Conservation (phyloP, 208 protist species). For the Leishmania turanica region DNA sequence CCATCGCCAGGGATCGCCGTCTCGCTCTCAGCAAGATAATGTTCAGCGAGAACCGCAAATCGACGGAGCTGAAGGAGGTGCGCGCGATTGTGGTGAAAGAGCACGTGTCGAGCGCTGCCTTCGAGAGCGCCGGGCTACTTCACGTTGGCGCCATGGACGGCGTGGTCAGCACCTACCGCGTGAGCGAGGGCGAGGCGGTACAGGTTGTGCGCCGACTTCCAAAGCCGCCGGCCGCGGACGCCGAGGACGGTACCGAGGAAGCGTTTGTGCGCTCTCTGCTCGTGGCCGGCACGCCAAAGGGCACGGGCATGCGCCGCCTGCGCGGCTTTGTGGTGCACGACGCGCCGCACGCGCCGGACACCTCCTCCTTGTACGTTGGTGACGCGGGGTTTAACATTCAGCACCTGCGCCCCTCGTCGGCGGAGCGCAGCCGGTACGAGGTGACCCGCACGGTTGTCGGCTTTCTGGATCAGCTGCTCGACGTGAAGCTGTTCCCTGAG, state of each 20-base stretch:
- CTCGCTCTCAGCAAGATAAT: conserved; percentile 49
- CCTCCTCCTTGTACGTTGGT: conserved; percentile 52
- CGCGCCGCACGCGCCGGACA: conserved; percentile 2
- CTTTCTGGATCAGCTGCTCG: conserved; percentile 88
- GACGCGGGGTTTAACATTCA: conserved; percentile 83
- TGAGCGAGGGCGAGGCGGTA: conserved; percentile 50
- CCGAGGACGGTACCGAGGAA: conserved; percentile 62
- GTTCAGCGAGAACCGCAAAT: conserved; percentile 15
- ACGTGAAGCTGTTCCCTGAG: conserved; percentile 69
- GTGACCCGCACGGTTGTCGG: conserved; percentile 60
- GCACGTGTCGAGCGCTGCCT: conserved; percentile 61
- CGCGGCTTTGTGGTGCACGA: conserved; percentile 30
- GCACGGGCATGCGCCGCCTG: conserved; percentile 29
- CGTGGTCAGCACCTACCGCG: conserved; percentile 67
- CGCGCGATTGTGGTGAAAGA: conserved; percentile 84
- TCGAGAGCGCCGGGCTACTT: conserved; percentile 55
- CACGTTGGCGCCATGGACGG: conserved; percentile 80
- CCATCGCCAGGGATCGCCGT: conserved; percentile 78
- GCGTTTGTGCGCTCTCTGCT: conserved; percentile 64
- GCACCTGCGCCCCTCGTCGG: conserved; percentile 15
- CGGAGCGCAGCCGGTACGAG: conserved; percentile 28
- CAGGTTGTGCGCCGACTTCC: conserved; percentile 48
- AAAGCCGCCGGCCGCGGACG: conserved; percentile 42
- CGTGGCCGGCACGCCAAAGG: conserved; percentile 53
- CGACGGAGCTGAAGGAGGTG: conserved; percentile 43